Evolutionary conservation across 1,139 yeast genomes (phyloP).

Genomic region (Suhomyces kunorum): DNA sequence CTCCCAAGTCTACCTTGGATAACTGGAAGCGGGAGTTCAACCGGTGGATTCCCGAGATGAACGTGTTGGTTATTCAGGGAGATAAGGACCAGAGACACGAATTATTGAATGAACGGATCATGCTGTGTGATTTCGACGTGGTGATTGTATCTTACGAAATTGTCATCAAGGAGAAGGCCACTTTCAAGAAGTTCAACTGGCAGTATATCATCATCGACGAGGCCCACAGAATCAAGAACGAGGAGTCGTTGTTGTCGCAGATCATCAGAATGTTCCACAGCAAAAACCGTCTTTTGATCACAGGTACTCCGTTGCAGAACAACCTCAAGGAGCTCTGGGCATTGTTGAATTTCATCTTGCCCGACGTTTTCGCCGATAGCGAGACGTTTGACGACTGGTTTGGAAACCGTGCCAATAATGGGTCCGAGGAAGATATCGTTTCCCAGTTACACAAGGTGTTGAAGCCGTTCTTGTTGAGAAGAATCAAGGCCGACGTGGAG

Average conservation of each 20-base stretch:
- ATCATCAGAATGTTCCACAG: constrained; percentile 74
- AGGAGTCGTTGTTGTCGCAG: constrained; percentile 71
- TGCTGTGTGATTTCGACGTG: constrained; percentile 70
- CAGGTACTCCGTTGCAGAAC: constrained; percentile 82
- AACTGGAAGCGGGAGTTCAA: constrained; percentile 79
- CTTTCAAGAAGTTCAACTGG: constrained; percentile 68
- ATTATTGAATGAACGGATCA: constrained; percentile 50
- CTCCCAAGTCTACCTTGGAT: constrained; percentile 78
- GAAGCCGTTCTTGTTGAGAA: constrained; percentile 70
- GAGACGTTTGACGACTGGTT: constrained; percentile 79
- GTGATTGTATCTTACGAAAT: constrained; percentile 75
- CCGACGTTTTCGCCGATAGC: constrained; percentile 76
- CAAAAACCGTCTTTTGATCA: constrained; percentile 65
- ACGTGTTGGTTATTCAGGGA: constrained; percentile 68
- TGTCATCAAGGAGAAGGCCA: constrained; percentile 70
- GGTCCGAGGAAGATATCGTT: constrained; percentile 53
- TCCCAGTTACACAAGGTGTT: constrained; percentile 88
- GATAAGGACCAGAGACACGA: constrained; percentile 65
- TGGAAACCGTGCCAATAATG: constrained; percentile 26
- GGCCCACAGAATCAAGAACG: constrained; percentile 81
- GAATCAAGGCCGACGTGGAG: constrained; percentile 79
- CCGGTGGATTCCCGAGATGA: constrained; percentile 78
- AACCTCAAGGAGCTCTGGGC: constrained; percentile 84
- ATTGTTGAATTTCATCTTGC: constrained; percentile 67
- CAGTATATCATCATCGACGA: constrained; percentile 76